Conservation (phyloP, 2,329 filamentous ascomycete genomes). For the Cordyceps sp. region DNA sequence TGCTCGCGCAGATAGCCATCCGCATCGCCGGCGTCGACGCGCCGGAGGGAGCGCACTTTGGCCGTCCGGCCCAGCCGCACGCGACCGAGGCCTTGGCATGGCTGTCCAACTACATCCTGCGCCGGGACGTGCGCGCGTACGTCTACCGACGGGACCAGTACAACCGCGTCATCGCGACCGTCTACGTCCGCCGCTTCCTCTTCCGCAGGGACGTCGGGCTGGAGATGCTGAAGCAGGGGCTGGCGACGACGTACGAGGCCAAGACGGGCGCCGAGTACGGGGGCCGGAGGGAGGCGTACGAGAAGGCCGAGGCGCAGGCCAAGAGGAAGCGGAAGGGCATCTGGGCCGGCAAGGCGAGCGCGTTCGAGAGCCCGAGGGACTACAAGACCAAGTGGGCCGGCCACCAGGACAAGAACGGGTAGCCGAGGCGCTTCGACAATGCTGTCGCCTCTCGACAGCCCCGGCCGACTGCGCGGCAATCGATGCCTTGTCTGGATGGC, state of each 20-base stretch:
- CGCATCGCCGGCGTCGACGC: constrained; percentile 87
- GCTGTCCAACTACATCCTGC: constrained; percentile 56
- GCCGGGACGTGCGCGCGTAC: constrained; percentile 62
- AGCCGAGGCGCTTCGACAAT: constrained; percentile 5
- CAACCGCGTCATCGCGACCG: constrained; percentile 74
- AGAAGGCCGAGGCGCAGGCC: constrained; percentile 48
- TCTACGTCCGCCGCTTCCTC: constrained; percentile 53
- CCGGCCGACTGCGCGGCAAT: too few relatives aligned
- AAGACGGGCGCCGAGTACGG: constrained; percentile 86
- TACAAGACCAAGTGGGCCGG: constrained; percentile 48
- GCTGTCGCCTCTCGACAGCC: too few relatives aligned
- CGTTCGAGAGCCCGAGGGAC: constrained; percentile 69
- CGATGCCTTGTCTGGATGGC: too few relatives aligned
- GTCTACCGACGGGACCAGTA: constrained; percentile 84
- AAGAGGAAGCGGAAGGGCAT: constrained; percentile 51
- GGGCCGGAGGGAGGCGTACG: constrained; percentile 45
- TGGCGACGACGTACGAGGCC: constrained; percentile 88
- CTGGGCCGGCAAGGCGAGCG: constrained; percentile 50
- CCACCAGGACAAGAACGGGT: constrained; percentile 4
- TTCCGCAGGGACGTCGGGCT: constrained; percentile 68
- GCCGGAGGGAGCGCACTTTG: constrained; percentile 86
- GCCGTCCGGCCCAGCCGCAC: constrained; percentile 70
- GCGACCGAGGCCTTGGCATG: constrained; percentile 66
- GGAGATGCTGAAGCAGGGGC: constrained; percentile 71
- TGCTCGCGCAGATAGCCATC: constrained; percentile 51